phyloP scores from a whole-genome alignment of 495 filamentous ascomycete genomes.

The Penicillium flavigenum region DNA sequence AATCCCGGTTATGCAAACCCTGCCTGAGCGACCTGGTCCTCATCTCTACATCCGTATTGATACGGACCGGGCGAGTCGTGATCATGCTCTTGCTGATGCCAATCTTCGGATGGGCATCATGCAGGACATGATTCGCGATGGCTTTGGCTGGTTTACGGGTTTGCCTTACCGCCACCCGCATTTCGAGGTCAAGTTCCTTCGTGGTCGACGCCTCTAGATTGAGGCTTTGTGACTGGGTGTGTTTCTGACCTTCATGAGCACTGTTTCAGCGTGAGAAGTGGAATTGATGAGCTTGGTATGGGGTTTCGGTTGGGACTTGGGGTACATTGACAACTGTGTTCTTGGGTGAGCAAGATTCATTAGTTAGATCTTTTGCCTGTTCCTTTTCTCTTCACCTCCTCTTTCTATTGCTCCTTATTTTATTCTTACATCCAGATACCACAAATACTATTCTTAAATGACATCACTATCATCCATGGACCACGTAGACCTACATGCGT shows the following conservation, averaged over 20 bases:
- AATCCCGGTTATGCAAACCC: background rate
- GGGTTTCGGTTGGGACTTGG: background rate
- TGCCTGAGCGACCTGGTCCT: background rate
- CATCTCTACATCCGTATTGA: background rate
- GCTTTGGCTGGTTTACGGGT: slow-evolving; percentile 12
- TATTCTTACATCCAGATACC: background rate
- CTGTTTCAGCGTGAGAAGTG: background rate
- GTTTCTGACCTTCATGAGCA: background rate
- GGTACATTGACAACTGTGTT: background rate
- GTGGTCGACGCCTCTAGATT: background rate
- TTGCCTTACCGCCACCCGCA: slow-evolving; percentile 9
- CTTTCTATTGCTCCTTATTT: background rate
- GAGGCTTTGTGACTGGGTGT: background rate
- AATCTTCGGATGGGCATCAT: slow-evolving; percentile 1
- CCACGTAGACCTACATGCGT: background rate
- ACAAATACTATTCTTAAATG: background rate
- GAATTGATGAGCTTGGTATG: background rate
- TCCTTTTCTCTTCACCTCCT: background rate
- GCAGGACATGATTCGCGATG: slow-evolving; percentile 11
- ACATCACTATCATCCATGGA: background rate
- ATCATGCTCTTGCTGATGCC: background rate
- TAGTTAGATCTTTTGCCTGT: background rate
- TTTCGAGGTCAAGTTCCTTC: slow-evolving; percentile 5
- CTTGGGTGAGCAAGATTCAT: background rate
- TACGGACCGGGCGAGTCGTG: background rate